Conservation (phyloP, 1,284 basidiomycete genomes). For the Golubevia sp. region DNA sequence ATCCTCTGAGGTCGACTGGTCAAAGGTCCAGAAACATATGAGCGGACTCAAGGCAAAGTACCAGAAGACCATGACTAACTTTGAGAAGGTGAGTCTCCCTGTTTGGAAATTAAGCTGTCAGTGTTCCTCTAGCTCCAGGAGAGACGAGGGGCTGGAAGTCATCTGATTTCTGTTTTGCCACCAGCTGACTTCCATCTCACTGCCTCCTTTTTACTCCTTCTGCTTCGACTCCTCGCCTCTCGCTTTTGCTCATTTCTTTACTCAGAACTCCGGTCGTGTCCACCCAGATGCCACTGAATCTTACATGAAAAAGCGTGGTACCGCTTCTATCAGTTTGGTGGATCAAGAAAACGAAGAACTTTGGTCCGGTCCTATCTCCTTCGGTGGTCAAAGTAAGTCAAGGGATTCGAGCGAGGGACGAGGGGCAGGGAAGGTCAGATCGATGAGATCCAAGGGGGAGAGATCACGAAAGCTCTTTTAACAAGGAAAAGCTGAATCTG, state of each 20-base stretch:
- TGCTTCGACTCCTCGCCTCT: background rate
- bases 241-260: background rate
- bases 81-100: conserved; percentile 14
- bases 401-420: background rate
- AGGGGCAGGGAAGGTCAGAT: no score
- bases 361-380: conserved; percentile 48
- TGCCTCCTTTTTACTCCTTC: background rate
- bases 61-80: conserved; percentile 26
- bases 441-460: background rate
- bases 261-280: background rate
- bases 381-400: conserved; percentile 25
- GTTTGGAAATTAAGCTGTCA: no score
- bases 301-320: conserved; percentile 3
- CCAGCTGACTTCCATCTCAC: conserved; percentile 1
- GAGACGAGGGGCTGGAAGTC: conserved; percentile 42
- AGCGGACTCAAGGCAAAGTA: conserved; percentile 31
- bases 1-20: conserved; percentile 28
- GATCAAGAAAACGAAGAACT: conserved; percentile 34
- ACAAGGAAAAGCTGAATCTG: background rate
- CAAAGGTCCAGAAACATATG: conserved; percentile 35
- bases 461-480: background rate
- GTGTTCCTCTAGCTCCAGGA: no score
- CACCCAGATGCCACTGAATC: background rate
- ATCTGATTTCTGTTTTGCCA: conserved; percentile 6
- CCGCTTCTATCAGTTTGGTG: conserved; percentile 33